Conservation (phyloP, 257 asterid genomes). For the Solanum arcanum region DNA sequence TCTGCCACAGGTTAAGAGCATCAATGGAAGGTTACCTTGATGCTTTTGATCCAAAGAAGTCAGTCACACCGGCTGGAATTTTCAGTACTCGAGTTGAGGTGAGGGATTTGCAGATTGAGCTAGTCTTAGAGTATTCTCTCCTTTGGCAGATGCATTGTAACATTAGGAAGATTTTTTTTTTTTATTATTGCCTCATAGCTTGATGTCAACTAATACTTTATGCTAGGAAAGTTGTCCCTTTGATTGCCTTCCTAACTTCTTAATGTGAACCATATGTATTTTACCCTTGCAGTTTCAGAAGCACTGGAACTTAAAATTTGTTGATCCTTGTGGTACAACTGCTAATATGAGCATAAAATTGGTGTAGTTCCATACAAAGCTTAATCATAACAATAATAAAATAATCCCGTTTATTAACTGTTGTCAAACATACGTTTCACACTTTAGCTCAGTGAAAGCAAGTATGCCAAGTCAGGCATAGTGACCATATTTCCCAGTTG, state of each 20-base stretch:
- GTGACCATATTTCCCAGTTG: neutral
- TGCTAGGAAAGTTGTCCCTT: neutral
- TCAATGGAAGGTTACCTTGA: slow-evolving; percentile 76
- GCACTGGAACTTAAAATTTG: neutral
- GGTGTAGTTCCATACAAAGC: neutral
- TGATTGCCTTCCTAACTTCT: neutral
- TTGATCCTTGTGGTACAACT: neutral
- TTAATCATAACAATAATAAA: neutral
- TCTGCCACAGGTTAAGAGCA: slow-evolving; percentile 61
- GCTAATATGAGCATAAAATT: neutral
- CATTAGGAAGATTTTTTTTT: neutral
- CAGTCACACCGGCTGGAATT: slow-evolving; percentile 71
- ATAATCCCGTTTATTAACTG: neutral
- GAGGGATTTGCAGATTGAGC: slow-evolving; percentile 5
- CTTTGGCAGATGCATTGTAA: neutral
- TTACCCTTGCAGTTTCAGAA: neutral
- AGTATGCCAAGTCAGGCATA: neutral
- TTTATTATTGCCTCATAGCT: neutral
- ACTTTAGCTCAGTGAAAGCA: neutral
- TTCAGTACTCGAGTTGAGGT: slow-evolving; percentile 78
- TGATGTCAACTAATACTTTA: neutral
- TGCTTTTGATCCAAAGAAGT: slow-evolving; percentile 63
- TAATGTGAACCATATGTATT: neutral
- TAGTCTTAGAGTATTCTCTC: neutral
- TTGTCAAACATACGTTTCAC: neutral